Evolutionary conservation across 176 grass and related monocot genomes (phyloP).

Genomic region (Neostapfia colusana): DNA sequence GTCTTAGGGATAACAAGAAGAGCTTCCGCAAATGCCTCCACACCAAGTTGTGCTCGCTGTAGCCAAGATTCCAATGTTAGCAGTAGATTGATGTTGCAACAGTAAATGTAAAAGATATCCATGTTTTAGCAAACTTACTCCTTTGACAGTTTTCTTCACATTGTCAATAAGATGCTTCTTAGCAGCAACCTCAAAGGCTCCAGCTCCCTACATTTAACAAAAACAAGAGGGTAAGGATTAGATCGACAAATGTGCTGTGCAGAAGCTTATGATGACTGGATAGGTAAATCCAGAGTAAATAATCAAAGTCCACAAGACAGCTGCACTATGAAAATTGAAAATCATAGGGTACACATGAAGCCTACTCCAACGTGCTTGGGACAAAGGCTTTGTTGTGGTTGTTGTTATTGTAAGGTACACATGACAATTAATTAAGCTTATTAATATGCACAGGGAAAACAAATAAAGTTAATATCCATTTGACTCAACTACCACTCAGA

Average conservation of each 20-base stretch:
- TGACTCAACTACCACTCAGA: not conserved
- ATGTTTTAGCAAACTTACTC: constrained; percentile 48
- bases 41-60: constrained; percentile 94
- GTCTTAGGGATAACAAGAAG: constrained; percentile 97
- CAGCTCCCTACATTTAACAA: constrained; percentile 65
- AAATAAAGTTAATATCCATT: not conserved
- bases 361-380: no score
- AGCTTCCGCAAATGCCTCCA: constrained; percentile 94
- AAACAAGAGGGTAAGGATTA: not conserved
- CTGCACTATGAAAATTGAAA: not conserved
- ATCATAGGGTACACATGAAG: not conserved
- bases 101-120: not conserved
- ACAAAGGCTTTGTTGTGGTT: no score
- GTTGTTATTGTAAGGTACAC: no score
- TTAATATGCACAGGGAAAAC: not conserved
- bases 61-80: constrained; percentile 7
- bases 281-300: not conserved
- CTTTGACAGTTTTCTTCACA: constrained; percentile 92
- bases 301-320: not conserved
- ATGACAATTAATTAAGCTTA: not conserved
- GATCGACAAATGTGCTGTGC: not conserved
- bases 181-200: constrained; percentile 95
- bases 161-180: constrained; percentile 90
- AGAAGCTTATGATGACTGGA: not conserved
- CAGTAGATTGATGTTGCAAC: not conserved